Conservation (phyloP, 805 yeast species). For the Saccharomycopsis lassenensis region DNA sequence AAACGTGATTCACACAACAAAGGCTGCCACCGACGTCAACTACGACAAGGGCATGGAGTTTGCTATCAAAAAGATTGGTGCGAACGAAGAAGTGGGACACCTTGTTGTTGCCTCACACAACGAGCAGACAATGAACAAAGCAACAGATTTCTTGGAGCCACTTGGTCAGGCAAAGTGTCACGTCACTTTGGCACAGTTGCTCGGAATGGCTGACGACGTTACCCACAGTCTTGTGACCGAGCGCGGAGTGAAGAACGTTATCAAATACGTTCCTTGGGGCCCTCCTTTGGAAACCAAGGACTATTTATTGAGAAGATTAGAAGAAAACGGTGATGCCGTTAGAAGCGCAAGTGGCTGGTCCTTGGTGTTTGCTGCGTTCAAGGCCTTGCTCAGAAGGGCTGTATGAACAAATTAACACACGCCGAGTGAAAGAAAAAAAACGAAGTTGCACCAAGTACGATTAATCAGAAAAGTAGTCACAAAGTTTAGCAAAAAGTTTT, state of each 20-base stretch:
- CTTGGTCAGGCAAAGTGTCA: constrained; percentile 34
- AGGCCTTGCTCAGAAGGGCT: constrained; percentile 26
- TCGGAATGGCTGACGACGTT: constrained; percentile 92
- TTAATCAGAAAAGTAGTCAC: background rate
- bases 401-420: constrained; percentile 7
- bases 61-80: constrained; percentile 45
- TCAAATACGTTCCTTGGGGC: constrained; percentile 97
- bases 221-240: constrained; percentile 62
- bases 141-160: constrained; percentile 43
- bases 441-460: no score
- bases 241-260: constrained; percentile 59
- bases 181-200: constrained; percentile 77
- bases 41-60: constrained; percentile 60
- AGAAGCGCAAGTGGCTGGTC: constrained; percentile 76
- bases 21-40: constrained; percentile 67
- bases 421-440: no score
- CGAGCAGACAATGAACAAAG: constrained; percentile 61
- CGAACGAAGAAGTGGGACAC: constrained; percentile 43
- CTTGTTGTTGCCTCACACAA: constrained; percentile 90
- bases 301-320: constrained; percentile 77
- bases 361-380: constrained; percentile 43
- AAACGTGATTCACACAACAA: constrained; percentile 59
- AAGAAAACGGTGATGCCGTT: constrained; percentile 94
- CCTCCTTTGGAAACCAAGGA: constrained; percentile 92
- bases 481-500: no score